Evolutionary conservation across 768 basidiomycete species (phyloP).

Genomic region (Tricholomella constricta): DNA sequence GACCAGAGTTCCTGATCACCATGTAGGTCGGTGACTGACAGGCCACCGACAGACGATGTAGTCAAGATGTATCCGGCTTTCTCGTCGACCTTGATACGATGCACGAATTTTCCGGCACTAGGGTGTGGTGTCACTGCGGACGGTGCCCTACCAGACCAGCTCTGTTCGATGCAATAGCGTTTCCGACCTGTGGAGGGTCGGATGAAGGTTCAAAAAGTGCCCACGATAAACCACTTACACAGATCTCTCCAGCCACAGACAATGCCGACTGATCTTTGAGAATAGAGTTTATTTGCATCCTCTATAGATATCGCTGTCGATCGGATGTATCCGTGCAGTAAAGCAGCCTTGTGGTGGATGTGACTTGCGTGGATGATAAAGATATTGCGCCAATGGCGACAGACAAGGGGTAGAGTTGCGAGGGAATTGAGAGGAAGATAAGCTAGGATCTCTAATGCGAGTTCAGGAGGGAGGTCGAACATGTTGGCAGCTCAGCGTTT

Average conservation of each 20-base stretch:
- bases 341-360: conserved; percentile 62
- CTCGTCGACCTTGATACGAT: conserved; percentile 80
- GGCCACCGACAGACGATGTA: conserved; percentile 55
- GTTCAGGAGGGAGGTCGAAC: conserved; percentile 59
- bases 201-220: too few species aligned
- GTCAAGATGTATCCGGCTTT: conserved; percentile 57
- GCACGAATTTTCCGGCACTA: conserved; percentile 43
- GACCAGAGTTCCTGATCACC: conserved; percentile 58
- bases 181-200: conserved; percentile 48
- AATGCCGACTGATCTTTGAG: conserved; percentile 36
- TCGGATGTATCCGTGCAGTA: conserved; percentile 48
- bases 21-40: conserved; percentile 58
- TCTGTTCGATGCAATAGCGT: conserved; percentile 44
- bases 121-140: conserved; percentile 39
- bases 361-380: conserved; percentile 45
- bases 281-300: conserved; percentile 32
- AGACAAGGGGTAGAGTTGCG: conserved; percentile 35
- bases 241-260: conserved; percentile 57
- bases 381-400: conserved; percentile 50
- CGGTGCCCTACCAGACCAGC: conserved; percentile 57
- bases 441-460: conserved; percentile 49
- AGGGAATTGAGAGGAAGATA: conserved; percentile 52
- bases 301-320: conserved; percentile 27
- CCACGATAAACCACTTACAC: conserved; percentile 55
- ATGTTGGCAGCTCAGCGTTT: too few species aligned